These are phyloP conservation scores for Cicer cuneatum DNA, from an alignment of 306 rosid genomes.

Conservation along the genomic window DNA sequence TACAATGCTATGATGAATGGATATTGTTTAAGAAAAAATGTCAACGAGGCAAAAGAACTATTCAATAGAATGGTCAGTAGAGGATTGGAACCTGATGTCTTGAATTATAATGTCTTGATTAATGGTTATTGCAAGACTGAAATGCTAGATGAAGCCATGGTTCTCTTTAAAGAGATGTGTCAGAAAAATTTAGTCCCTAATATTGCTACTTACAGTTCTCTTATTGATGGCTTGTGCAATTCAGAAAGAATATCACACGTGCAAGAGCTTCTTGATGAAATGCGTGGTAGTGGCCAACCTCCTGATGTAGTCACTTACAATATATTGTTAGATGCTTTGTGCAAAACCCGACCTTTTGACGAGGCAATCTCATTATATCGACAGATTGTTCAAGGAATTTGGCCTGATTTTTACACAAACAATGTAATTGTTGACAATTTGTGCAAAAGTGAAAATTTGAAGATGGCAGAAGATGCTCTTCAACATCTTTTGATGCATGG, in stretches of 20 bases:
- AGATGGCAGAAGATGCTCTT: slow-evolving; percentile 39
- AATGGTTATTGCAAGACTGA: slow-evolving; percentile 52
- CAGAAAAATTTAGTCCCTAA: slow-evolving; percentile 44
- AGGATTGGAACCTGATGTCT: slow-evolving; percentile 46
- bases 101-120: slow-evolving; percentile 51
- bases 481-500: slow-evolving; percentile 40
- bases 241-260: slow-evolving; percentile 41
- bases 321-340: slow-evolving; percentile 46
- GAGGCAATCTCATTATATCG: slow-evolving; percentile 47
- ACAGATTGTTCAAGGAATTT: slow-evolving; percentile 36
- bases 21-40: slow-evolving; percentile 42
- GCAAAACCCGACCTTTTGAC: slow-evolving; percentile 45
- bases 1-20: slow-evolving; percentile 49
- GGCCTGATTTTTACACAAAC: slow-evolving; percentile 36
- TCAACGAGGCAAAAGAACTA: slow-evolving; percentile 41
- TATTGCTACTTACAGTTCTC: slow-evolving; percentile 47
- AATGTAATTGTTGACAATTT: slow-evolving; percentile 23
- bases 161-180: slow-evolving; percentile 45
- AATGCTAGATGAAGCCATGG: slow-evolving; percentile 49
- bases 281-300: slow-evolving; percentile 40
- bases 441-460: slow-evolving; percentile 46
- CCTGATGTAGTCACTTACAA: slow-evolving; percentile 50
- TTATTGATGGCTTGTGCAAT: slow-evolving; percentile 48
- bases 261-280: slow-evolving; percentile 46
- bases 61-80: slow-evolving; percentile 45